Evolutionary conservation across 345 rosid genomes (phyloP).

Genomic region (Triadica sebifera): DNA sequence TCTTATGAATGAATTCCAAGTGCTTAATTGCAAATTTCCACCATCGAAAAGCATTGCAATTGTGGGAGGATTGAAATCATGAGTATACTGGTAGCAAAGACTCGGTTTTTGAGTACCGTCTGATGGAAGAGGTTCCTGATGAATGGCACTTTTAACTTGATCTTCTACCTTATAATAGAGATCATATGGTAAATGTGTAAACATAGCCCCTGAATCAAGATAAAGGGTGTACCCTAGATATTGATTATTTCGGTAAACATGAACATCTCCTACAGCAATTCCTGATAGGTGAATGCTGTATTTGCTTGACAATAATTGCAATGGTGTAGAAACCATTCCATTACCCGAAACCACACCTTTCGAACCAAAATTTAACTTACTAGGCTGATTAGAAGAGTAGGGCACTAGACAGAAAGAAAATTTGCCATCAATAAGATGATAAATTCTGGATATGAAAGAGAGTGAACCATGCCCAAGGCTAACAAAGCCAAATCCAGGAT

Average conservation of each 20-base stretch:
- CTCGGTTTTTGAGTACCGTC: background rate
- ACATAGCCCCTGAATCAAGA: conserved; percentile 7
- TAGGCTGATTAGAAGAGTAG: background rate
- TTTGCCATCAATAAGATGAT: conserved; percentile 2
- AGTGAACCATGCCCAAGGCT: conserved; percentile 10
- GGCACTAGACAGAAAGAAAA: conserved; percentile 20
- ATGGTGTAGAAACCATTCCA: background rate
- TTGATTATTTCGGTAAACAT: too few species aligned
- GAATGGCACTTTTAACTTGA: background rate
- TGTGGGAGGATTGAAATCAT: background rate
- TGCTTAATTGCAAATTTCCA: background rate
- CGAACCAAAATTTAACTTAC: conserved; percentile 3
- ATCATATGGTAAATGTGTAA: background rate
- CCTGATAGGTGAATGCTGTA: background rate
- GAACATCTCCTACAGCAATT: background rate
- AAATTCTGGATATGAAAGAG: background rate
- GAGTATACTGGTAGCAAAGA: conserved; percentile 7
- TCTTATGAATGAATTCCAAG: background rate
- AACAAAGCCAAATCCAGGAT: background rate
- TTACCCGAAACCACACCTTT: background rate
- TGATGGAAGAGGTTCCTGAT: background rate
- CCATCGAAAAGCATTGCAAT: conserved; percentile 2
- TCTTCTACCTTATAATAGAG: background rate
- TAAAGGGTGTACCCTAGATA: background rate
- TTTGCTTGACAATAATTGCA: background rate